phyloP scores from a whole-genome alignment of 352 stramenopile species.

The Globisporangium recalcitrans region DNA sequence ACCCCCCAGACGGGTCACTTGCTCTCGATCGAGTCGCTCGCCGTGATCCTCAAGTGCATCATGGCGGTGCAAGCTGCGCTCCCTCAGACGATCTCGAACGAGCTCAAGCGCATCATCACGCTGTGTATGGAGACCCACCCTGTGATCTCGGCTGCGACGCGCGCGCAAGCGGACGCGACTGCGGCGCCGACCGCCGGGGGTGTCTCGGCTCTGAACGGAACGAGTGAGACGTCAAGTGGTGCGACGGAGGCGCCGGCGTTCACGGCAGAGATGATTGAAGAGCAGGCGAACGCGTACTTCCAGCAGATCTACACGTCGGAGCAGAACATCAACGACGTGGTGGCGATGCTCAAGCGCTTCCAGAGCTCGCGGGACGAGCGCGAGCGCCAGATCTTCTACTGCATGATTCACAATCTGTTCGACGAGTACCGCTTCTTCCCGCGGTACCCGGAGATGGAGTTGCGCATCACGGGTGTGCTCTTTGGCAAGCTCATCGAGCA shows the following conservation, averaged over 20 bases:
- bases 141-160: conserved; percentile 69
- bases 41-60: conserved; percentile 80
- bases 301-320: conserved; percentile 99
- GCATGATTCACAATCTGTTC: conserved; percentile 99
- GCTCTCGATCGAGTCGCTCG: conserved; percentile 80
- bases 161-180: conserved; percentile 31
- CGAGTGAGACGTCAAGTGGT: not conserved
- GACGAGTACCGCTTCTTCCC: conserved; percentile 99
- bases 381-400: conserved; percentile 99
- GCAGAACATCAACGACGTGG: conserved; percentile 96
- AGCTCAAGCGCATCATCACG: conserved; percentile 80
- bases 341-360: conserved; percentile 98
- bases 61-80: conserved; percentile 65
- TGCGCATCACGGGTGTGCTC: conserved; percentile 97
- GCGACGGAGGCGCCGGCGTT: conserved; percentile 29
- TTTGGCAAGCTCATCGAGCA: conserved; percentile 99
- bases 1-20: conserved; percentile 76
- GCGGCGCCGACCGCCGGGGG: not conserved
- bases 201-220: conserved; percentile 1
- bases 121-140: conserved; percentile 81
- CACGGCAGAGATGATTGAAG: conserved; percentile 95
- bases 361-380: conserved; percentile 93
- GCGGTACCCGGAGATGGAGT: conserved; percentile 98
- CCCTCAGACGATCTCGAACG: conserved; percentile 61
- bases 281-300: conserved; percentile 98